Conservation (phyloP, 495 filamentous ascomycete species). For the Poronia punctata region DNA sequence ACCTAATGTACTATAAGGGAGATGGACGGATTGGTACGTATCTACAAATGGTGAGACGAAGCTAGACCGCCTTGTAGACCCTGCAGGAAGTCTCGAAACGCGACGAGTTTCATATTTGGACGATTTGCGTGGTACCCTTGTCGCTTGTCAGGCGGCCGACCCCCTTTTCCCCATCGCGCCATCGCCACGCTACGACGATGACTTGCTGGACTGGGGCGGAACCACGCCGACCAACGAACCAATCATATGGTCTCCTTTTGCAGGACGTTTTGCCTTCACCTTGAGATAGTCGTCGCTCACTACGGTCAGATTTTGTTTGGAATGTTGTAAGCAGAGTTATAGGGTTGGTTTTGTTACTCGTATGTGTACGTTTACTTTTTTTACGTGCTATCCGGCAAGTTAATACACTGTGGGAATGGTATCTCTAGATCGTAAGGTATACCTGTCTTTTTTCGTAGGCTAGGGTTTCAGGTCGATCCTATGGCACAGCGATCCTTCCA, state of each 20-base stretch:
- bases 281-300: neutral
- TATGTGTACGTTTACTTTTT: no score
- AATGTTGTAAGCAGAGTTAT: no score
- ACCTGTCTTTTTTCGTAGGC: constrained; percentile 2
- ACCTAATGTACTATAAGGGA: no score
- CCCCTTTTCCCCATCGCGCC: constrained; percentile 13
- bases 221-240: no score
- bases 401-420: constrained; percentile 1
- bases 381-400: no score
- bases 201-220: constrained; percentile 4
- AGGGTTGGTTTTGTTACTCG: no score
- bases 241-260: neutral
- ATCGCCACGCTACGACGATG: constrained; percentile 9
- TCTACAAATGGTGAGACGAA: no score
- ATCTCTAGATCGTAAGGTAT: neutral
- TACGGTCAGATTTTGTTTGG: no score
- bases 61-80: no score
- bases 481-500: constrained; percentile 5
- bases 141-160: constrained; percentile 14
- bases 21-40: no score
- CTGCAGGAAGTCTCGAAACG: constrained; percentile 25
- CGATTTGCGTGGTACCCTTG: constrained; percentile 16
- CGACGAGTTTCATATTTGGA: constrained; percentile 26
- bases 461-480: constrained; percentile 2
- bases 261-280: constrained; percentile 2